Conservation (phyloP, 495 filamentous ascomycete species). For the Podospora sp. region DNA sequence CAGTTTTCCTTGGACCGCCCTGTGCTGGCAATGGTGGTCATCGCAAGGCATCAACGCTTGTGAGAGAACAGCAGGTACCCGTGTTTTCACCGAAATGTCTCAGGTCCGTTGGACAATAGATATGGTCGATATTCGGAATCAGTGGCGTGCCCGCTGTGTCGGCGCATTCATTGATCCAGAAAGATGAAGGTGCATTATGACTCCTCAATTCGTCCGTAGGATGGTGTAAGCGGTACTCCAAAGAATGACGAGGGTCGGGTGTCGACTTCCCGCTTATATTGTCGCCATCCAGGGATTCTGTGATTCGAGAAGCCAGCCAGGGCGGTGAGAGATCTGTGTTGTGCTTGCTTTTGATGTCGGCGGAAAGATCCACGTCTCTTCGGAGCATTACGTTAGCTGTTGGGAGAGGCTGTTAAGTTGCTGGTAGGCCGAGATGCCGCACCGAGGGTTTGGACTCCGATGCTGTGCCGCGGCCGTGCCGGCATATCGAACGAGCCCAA, state of each 20-base stretch:
- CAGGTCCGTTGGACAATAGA: neutral
- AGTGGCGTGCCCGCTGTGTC: neutral
- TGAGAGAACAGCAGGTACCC: conserved; percentile 21
- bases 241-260: neutral
- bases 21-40: conserved; percentile 19
- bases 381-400: neutral
- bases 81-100: neutral
- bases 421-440: neutral
- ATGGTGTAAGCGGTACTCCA: neutral
- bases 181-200: neutral
- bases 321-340: neutral
- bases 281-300: neutral
- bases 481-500: conserved; percentile 19
- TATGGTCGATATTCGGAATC: neutral
- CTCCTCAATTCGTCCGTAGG: neutral
- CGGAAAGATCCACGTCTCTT: neutral
- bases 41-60: neutral
- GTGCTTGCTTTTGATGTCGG: neutral
- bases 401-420: conserved; percentile 7
- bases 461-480: conserved; percentile 21
- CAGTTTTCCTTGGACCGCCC: conserved; percentile 8
- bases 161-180: neutral
- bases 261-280: conserved; percentile 12
- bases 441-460: conserved; percentile 14
- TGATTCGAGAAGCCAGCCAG: conserved; percentile 1